These are phyloP conservation scores for Isatis tinctoria DNA, from an alignment of 345 rosid genomes.

Conservation along the genomic window DNA sequence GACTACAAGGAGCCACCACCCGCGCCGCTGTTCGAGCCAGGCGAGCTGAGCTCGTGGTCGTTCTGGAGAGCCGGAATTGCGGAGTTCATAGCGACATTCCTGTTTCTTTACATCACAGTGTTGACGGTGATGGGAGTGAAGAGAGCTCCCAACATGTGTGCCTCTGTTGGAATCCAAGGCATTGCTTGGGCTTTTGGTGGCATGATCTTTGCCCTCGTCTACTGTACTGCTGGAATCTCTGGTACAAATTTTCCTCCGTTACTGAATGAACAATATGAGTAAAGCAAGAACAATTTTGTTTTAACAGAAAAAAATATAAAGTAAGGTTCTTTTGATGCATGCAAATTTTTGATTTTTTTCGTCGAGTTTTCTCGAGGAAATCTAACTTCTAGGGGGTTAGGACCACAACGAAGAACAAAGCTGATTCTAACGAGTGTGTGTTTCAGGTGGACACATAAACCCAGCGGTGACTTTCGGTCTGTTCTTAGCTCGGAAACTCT, in stretches of 20 bases:
- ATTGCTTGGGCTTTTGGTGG: constrained; percentile 52
- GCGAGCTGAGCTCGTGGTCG: constrained; percentile 40
- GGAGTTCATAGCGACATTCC: constrained; percentile 37
- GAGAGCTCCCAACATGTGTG: constrained; percentile 39
- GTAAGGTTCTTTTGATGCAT: too few relatives aligned
- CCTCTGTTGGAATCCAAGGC: constrained; percentile 43
- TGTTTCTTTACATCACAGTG: constrained; percentile 34
- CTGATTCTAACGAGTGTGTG: too few relatives aligned
- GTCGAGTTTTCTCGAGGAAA: too few relatives aligned
- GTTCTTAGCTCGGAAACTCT: constrained; percentile 36
- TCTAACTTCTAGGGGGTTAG: too few relatives aligned
- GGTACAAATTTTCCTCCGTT: too few relatives aligned
- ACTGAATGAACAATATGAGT: background rate
- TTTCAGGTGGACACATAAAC: constrained; percentile 43
- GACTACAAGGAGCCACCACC: constrained; percentile 50
- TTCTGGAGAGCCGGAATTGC: constrained; percentile 41
- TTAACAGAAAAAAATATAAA: too few relatives aligned
- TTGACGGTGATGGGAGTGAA: constrained; percentile 44
- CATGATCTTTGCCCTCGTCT: constrained; percentile 49
- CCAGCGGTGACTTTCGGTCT: constrained; percentile 42
- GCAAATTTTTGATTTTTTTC: too few relatives aligned
- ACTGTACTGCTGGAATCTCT: constrained; percentile 48
- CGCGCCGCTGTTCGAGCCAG: constrained; percentile 43
- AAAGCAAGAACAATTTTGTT: too few relatives aligned
- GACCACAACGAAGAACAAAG: too few relatives aligned